Evolutionary conservation across 257 asterid genomes (phyloP).

Genomic region (Craterostigma plantagineum): DNA sequence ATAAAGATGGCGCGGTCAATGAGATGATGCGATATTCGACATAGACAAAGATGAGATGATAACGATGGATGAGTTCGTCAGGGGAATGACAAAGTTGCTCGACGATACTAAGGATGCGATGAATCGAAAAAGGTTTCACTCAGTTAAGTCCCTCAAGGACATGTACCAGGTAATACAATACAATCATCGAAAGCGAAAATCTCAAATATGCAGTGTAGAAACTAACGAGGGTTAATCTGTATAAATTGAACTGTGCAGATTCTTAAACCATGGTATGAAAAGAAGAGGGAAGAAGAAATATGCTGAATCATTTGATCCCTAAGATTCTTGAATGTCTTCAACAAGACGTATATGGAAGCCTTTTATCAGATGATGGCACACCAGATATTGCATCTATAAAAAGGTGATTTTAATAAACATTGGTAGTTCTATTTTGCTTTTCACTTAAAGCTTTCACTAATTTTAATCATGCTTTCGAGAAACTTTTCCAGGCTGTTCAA

Average conservation of each 20-base stretch:
- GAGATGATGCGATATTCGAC: constrained; percentile 23
- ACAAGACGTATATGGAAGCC: constrained; percentile 18
- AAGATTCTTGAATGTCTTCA: constrained; percentile 20
- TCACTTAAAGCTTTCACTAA: not conserved
- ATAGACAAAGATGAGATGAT: constrained; percentile 16
- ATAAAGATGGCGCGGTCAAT: constrained; percentile 12
- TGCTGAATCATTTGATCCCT: constrained; percentile 27
- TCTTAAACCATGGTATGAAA: constrained; percentile 23
- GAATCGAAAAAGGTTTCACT: constrained; percentile 8
- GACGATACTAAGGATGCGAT: constrained; percentile 14
- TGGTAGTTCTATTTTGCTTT: not conserved
- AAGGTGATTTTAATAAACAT: constrained; percentile 10
- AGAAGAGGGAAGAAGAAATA: constrained; percentile 24
- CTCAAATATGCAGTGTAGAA: too few species aligned
- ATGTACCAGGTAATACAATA: constrained; percentile 7
- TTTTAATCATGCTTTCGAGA: not conserved
- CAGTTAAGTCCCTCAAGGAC: constrained; percentile 1
- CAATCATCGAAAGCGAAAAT: not conserved
- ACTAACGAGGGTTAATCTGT: not conserved
- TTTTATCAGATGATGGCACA: constrained; percentile 22
- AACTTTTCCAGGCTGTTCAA: constrained; percentile 24
- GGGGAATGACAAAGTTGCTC: constrained; percentile 23
- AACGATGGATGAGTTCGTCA: constrained; percentile 19
- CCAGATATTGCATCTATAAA: constrained; percentile 30
- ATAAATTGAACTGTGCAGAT: constrained; percentile 7